phyloP scores from a whole-genome alignment of 2,329 filamentous ascomycete genomes.

The Phaeomoniella chlamydospora region DNA sequence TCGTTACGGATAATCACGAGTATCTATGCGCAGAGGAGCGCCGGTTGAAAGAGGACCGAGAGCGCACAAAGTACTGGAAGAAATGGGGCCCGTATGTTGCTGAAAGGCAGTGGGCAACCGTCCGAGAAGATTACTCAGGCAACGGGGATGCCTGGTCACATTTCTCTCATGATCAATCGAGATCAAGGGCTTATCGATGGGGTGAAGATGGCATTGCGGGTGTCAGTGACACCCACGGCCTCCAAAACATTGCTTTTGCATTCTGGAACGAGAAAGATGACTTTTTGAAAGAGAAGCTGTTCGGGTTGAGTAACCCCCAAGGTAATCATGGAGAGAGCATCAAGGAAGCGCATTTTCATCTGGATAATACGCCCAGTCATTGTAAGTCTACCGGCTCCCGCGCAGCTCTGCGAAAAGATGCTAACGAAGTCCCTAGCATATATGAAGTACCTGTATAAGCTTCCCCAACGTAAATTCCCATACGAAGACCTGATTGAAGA shows the following conservation, averaged over 20 bases:
- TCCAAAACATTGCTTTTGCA: slow-evolving; percentile 84
- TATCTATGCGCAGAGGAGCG: slow-evolving; percentile 84
- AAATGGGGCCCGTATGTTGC: slow-evolving; percentile 92
- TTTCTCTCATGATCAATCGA: slow-evolving; percentile 85
- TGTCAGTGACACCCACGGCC: slow-evolving; percentile 81
- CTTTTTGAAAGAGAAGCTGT: slow-evolving; percentile 87
- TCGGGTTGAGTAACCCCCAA: slow-evolving; percentile 89
- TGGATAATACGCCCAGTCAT: slow-evolving; percentile 74
- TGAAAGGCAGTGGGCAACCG: slow-evolving; percentile 84
- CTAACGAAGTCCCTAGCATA: slow-evolving; percentile 38
- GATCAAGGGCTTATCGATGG: slow-evolving; percentile 83
- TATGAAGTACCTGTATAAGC: slow-evolving; percentile 98
- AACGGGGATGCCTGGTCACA: slow-evolving; percentile 92
- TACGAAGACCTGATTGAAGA: slow-evolving; percentile 79
- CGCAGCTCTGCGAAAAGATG: not conserved
- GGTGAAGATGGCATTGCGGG: slow-evolving; percentile 95
- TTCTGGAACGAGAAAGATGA: slow-evolving; percentile 98
- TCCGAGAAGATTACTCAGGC: slow-evolving; percentile 85
- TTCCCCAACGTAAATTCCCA: slow-evolving; percentile 80
- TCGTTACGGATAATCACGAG: slow-evolving; percentile 76
- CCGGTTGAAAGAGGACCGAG: slow-evolving; percentile 71
- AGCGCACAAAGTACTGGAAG: slow-evolving; percentile 89
- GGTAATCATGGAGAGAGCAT: slow-evolving; percentile 95
- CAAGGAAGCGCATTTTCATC: slow-evolving; percentile 91
- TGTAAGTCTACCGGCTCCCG: slow-evolving; percentile 29